Base-by-base conservation (phyloP, 192 early-diverging fungal species). In the Gaertneriomyces sp. region DNA sequence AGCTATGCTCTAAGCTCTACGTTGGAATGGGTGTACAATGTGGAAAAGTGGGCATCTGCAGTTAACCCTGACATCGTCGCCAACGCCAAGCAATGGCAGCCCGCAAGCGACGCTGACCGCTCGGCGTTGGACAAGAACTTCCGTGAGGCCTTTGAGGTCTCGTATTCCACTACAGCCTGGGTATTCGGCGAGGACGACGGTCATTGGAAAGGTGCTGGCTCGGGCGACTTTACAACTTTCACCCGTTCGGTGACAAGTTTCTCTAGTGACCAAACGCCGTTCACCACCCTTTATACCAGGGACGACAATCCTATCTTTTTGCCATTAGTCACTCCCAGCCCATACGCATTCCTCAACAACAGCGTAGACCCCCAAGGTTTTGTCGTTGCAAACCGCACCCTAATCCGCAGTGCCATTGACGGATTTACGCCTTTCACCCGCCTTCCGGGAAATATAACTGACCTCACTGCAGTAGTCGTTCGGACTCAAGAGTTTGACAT, bases 201-300 rank as follows among this genome's bases (percentile, higher is more conserved):
- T 12, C 69, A 70, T 45, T 69, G 67, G 67, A 69, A 61, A 46
- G 69, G 69, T 45, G 9, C 9, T 20, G 67, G 67, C n/a, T 69
- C 67, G 11, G 69, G 69, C 39, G 43, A 41, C 38, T 4, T 70
- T 25, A 19, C 43, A 40, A 70, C 69, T 10, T 64, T 70, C 39
- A 61, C 61, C 3, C 54, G 42, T 14, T 58, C 54, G 7, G 53
- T 50, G 10, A 17, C 54, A 1, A 19, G 40, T 5, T 64, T 70
- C 42, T 20, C 61, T 0, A 16, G 14, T 5, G 14, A 46, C 40
- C 19, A 61, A 14, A 69, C 68, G 5, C 17, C 60, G n/a, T 69
- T 42, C 50, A 69, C 68, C 8, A 12, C 61, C n/a, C 51, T 55
- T 10, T 69, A 55, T 41, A 52, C 58, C 25, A 60, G 61, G 25